phyloP scores from a whole-genome alignment of 805 yeast species.

The Kodamaea sagamina region DNA sequence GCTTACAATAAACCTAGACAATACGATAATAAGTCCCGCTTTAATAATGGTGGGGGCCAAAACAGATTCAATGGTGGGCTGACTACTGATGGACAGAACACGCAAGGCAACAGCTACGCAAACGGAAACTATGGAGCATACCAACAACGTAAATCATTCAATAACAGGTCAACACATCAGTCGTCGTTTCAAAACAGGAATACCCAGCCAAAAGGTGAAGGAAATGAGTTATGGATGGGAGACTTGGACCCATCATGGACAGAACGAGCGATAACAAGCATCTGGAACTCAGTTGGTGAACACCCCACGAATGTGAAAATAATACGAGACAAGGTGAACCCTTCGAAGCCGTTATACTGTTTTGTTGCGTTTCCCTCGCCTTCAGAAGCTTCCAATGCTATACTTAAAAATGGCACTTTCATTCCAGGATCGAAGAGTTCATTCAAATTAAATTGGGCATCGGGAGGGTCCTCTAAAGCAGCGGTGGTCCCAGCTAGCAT shows the following conservation, averaged over 20 bases:
- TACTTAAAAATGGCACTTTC: constrained; percentile 64
- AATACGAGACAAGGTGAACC: constrained; percentile 64
- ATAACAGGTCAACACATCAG: not conserved
- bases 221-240: constrained; percentile 74
- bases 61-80: not conserved
- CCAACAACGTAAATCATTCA: constrained; percentile 2
- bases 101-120: not conserved
- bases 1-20: constrained; percentile 5
- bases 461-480: constrained; percentile 43
- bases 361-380: constrained; percentile 71
- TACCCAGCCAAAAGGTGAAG: constrained; percentile 3
- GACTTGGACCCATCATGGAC: constrained; percentile 86
- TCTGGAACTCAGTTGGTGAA: constrained; percentile 76
- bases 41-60: not conserved
- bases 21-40: constrained; percentile 1
- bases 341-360: constrained; percentile 54
- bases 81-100: not conserved
- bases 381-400: constrained; percentile 64
- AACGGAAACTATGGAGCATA: constrained; percentile 1
- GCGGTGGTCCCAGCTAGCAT: not conserved
- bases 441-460: constrained; percentile 82
- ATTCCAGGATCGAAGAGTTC: constrained; percentile 65
- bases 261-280: constrained; percentile 60
- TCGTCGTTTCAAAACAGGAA: not conserved
- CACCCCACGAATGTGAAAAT: constrained; percentile 59